Evolutionary conservation across 1,284 basidiomycete species (phyloP).

Genomic region (Moesziomyces sp.): DNA sequence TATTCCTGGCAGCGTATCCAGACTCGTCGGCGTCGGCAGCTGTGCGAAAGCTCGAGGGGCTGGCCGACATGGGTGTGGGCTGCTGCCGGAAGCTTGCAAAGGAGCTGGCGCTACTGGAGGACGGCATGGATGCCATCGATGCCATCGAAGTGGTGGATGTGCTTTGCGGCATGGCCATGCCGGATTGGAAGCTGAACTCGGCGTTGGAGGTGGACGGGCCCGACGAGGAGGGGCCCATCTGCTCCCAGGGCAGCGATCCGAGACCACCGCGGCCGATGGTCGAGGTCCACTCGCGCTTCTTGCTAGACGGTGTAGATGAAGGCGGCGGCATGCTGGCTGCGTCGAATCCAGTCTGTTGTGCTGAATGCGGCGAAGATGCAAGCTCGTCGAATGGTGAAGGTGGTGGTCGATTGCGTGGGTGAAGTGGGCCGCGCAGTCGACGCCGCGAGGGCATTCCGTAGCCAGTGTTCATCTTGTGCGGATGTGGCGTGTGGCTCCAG

Average conservation of each 20-base stretch:
- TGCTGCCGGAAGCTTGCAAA: conserved; percentile 31
- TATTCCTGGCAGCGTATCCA: conserved; percentile 10
- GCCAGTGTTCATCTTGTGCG: conserved; percentile 30
- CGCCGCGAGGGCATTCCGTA: conserved; percentile 43
- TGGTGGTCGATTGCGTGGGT: conserved; percentile 27
- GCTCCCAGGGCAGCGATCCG: conserved; percentile 33
- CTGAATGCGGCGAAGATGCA: not conserved
- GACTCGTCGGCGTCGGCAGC: conserved; percentile 29
- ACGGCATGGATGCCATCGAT: conserved; percentile 29
- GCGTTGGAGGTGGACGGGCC: conserved; percentile 7
- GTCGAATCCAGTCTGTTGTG: not conserved
- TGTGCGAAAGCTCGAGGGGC: conserved; percentile 35
- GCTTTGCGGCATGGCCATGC: conserved; percentile 22
- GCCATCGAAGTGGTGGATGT: conserved; percentile 22
- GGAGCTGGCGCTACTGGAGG: conserved; percentile 22
- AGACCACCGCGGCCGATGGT: conserved; percentile 26
- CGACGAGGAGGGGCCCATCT: conserved; percentile 30
- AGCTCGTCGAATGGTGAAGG: conserved; percentile 14
- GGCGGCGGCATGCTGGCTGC: conserved; percentile 20
- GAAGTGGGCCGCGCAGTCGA: conserved; percentile 30
- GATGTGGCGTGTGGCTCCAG: not conserved
- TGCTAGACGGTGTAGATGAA: conserved; percentile 12
- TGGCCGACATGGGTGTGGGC: conserved; percentile 31
- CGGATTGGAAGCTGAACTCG: conserved; percentile 38
- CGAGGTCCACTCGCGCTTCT: conserved; percentile 34